Evolutionary conservation across 345 rosid species (phyloP).

Genomic region (Aegle marmelos): DNA sequence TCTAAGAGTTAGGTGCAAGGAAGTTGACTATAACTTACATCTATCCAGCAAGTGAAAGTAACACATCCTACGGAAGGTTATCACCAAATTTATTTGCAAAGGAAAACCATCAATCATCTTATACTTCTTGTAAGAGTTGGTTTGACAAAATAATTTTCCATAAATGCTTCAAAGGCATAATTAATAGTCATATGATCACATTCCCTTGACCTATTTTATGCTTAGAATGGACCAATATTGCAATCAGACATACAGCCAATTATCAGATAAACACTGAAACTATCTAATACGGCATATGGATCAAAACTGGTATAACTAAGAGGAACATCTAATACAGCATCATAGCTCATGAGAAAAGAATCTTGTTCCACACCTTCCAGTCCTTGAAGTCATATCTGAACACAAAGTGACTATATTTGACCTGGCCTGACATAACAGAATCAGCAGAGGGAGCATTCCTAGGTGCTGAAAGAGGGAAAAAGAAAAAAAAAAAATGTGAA

Average conservation of each 20-base stretch:
- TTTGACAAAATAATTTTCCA: background rate
- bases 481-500: constrained; percentile 16
- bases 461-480: constrained; percentile 47
- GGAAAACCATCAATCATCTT: background rate
- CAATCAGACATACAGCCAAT: background rate
- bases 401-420: constrained; percentile 67
- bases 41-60: background rate
- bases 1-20: background rate
- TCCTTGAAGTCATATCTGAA: constrained; percentile 86
- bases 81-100: background rate
- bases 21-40: background rate
- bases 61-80: background rate
- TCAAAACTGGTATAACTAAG: background rate
- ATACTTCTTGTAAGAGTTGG: background rate
- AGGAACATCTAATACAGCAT: background rate
- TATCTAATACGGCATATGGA: background rate
- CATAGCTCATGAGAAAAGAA: background rate
- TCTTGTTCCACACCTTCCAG: constrained; percentile 64
- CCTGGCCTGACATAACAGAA: constrained; percentile 58
- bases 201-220: background rate
- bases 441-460: constrained; percentile 73
- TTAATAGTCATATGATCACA: background rate
- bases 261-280: background rate
- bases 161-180: background rate
- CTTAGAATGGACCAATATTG: background rate